Evolutionary conservation across 257 asterid genomes (phyloP).

Genomic region (Rubia yunnanensis): DNA sequence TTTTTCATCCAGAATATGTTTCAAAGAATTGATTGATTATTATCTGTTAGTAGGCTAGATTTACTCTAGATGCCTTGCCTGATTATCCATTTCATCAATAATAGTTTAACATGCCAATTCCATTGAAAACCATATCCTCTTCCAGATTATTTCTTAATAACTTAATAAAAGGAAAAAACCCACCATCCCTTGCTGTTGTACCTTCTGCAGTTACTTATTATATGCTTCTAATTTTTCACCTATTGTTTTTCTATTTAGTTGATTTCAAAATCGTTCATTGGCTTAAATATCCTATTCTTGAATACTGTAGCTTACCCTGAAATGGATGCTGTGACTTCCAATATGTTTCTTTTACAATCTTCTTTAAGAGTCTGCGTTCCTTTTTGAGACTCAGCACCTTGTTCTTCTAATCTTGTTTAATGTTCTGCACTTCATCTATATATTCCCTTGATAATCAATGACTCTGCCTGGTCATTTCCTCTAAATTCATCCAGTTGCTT

Average conservation of each 20-base stretch:
- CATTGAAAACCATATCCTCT: neutral
- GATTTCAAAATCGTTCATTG: neutral
- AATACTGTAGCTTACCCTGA: neutral
- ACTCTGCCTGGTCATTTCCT: neutral
- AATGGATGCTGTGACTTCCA: neutral
- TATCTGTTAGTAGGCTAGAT: neutral
- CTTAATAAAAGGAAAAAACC: neutral
- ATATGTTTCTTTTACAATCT: neutral
- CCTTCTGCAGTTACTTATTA: neutral
- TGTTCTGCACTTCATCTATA: neutral
- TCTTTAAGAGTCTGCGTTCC: neutral
- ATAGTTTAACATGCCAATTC: neutral
- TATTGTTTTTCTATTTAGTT: neutral
- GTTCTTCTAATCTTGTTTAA: neutral
- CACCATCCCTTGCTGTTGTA: neutral
- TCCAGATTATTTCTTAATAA: neutral
- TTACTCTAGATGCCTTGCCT: neutral
- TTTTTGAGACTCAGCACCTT: neutral
- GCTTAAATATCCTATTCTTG: neutral
- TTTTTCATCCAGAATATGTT: constrained; percentile 1
- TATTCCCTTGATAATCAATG: neutral
- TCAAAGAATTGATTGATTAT: neutral
- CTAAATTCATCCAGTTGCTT: neutral
- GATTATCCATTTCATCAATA: neutral
- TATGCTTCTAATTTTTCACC: neutral